Evolutionary conservation across 2,329 filamentous ascomycete species (phyloP), one percentile per base, ranked within the genome.

Genomic region (Clarireedia monteithiana): DNA sequence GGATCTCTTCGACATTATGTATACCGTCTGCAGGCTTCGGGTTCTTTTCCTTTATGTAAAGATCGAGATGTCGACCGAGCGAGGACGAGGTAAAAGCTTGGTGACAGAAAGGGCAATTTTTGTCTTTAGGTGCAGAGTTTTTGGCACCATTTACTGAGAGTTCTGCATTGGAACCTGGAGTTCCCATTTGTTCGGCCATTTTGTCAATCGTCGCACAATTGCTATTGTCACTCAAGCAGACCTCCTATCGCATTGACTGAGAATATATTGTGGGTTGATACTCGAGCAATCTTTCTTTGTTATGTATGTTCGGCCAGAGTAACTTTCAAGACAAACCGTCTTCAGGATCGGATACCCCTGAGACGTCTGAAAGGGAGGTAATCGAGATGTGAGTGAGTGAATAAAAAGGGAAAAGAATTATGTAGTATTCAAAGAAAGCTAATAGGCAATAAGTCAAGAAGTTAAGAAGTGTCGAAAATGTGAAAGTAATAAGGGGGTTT

Each of bases 71-170:
- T 47, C 92, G 86, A 50, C 92, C 92, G 53, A 97, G 82, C 2
- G 90, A 95, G 15, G 91, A 96, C 1, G 91, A 96, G 15, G 92
- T 96, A 69, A 96, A 97, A 6, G 86, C 79, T 71, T 96, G 90
- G 48, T 84, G 79, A 71, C 92, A 97, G 74, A 89, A 97, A 38
- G 86, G 88, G 70, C 92, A 96, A 61, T 78, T 85, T 68, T 89
- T 90, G 74, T 97, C 91, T 72, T 97, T 97, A 2, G 65, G 59
- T 46, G 67, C 64, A 46, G 56, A 53, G 23, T 57, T 54, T 53
- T 64, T 66, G 39, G 59, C 59, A 9, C 66, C 65, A 45, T 69
- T 68, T 5, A 65, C 62, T 55, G 68, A 68, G 47, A 60, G 59
- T 54, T 69, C 66, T 36, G 66, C 66, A 40, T 59, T 68, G 23